Conservation (phyloP, 1,139 yeast genomes). For the Pichia sp. region DNA sequence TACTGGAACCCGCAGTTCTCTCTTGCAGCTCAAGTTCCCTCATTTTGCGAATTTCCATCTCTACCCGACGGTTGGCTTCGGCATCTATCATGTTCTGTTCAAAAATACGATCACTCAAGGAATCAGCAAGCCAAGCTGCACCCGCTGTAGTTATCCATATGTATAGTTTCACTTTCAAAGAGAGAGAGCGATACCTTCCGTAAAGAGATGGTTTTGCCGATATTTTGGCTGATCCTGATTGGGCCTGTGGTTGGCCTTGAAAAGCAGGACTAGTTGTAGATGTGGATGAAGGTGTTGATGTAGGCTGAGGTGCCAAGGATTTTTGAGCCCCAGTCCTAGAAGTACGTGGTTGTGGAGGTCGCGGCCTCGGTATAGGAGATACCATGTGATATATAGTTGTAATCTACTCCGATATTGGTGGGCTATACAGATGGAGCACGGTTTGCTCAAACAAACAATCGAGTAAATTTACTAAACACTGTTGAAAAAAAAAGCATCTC, state of each 20-base stretch:
- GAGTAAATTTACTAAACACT: too few relatives aligned
- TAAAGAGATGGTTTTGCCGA: slow-evolving; percentile 17
- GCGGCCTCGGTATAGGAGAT: slow-evolving; percentile 9
- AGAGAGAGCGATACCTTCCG: slow-evolving; percentile 24
- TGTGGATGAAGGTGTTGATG: background rate
- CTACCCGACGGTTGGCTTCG: slow-evolving; percentile 31
- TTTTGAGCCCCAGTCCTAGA: background rate
- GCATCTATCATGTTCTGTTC: slow-evolving; percentile 31
- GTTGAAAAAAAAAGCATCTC: background rate
- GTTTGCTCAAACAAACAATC: too few relatives aligned
- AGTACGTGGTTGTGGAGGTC: slow-evolving; percentile 10
- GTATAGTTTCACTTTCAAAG: slow-evolving; percentile 30
- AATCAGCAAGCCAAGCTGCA: slow-evolving; percentile 31
- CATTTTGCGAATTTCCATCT: slow-evolving; percentile 24
- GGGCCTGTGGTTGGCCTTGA: slow-evolving; percentile 2
- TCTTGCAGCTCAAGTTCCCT: slow-evolving; percentile 7
- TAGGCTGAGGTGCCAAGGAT: background rate
- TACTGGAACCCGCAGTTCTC: background rate
- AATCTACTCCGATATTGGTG: too few relatives aligned
- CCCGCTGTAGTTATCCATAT: slow-evolving; percentile 30
- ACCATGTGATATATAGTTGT: too few relatives aligned
- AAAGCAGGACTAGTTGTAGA: background rate
- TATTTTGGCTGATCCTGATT: slow-evolving; percentile 2
- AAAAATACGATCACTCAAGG: slow-evolving; percentile 27
- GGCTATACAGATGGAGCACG: too few relatives aligned